Percentiles rank a stretch among this genome's conserved stretches.
Evolutionary conservation across 1,284 basidiomycete species (phyloP).

Genomic region (Singerocomus inundabilis): DNA sequence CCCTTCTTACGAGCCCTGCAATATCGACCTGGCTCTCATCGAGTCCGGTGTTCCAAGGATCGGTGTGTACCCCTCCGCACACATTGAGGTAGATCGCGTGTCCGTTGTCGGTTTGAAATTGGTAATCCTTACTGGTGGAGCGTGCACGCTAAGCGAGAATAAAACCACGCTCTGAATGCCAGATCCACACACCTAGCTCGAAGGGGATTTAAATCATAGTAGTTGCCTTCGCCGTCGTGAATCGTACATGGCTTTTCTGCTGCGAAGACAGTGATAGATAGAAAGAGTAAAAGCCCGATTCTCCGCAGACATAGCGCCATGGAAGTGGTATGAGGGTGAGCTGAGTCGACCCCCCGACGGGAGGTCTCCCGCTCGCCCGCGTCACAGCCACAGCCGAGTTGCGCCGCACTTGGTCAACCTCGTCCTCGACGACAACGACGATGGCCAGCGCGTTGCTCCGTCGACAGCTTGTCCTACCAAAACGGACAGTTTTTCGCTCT

Average conservation of each 20-base stretch:
- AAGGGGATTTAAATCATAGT: conserved; percentile 63
- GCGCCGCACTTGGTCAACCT: conserved; percentile 17
- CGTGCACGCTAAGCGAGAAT: conserved; percentile 7
- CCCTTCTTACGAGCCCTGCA: conserved; percentile 59
- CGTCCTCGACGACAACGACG: conserved; percentile 20
- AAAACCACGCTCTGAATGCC: background rate
- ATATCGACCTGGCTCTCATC: conserved; percentile 50
- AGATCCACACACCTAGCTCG: conserved; percentile 45
- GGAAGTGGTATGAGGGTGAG: conserved; percentile 13
- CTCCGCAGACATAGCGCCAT: conserved; percentile 3
- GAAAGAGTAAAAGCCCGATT: conserved; percentile 3
- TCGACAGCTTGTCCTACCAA: conserved; percentile 41
- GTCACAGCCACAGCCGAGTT: conserved; percentile 28
- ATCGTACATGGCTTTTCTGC: conserved; percentile 46
- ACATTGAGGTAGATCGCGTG: conserved; percentile 57
- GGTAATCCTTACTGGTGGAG: conserved; percentile 69
- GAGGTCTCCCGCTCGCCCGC: conserved; percentile 16
- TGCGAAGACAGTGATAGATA: conserved; percentile 36
- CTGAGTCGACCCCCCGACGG: conserved; percentile 24
- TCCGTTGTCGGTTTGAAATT: conserved; percentile 47
- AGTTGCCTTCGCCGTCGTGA: conserved; percentile 42
- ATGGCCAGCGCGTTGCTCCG: conserved; percentile 40
- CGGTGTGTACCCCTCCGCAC: conserved; percentile 54
- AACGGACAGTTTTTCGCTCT: conserved; percentile 23
- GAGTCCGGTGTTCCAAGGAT: conserved; percentile 57